Percentiles rank a stretch among this genome's conserved stretches.
These are phyloP conservation scores for Torulaspora quercuum DNA, from an alignment of 805 yeast genomes.

Conservation along the genomic window DNA sequence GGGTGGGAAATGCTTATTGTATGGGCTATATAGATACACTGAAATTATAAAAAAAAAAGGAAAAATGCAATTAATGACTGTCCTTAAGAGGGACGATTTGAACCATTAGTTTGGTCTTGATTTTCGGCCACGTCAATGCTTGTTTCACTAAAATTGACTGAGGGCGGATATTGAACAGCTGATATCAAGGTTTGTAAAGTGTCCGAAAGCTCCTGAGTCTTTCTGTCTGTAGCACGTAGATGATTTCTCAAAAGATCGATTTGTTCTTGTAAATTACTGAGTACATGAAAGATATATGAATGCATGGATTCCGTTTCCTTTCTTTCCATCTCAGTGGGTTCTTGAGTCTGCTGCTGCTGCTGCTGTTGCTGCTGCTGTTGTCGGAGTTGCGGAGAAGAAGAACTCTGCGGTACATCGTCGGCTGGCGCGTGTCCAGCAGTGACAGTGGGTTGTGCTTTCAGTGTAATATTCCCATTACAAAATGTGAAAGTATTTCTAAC, in stretches of 20 bases:
- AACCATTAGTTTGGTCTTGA: no score
- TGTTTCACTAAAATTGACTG: neutral
- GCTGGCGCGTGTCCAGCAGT: constrained; percentile 1
- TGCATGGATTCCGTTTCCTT: constrained; percentile 14
- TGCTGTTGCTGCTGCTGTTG: constrained; percentile 4
- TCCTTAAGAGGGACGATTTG: no score
- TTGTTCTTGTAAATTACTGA: constrained; percentile 20
- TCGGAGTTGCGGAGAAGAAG: constrained; percentile 3
- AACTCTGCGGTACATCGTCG: no score
- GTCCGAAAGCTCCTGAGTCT: constrained; percentile 10
- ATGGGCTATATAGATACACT: no score
- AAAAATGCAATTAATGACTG: no score
- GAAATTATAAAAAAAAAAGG: no score
- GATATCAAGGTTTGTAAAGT: constrained; percentile 8
- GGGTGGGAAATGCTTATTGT: no score
- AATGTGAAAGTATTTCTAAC: constrained; percentile 19
- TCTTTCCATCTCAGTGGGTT: constrained; percentile 9
- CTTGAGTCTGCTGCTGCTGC: constrained; percentile 3
- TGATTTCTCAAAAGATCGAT: constrained; percentile 15
- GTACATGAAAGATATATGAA: constrained; percentile 14
- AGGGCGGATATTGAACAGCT: constrained; percentile 4
- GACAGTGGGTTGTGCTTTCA: constrained; percentile 15
- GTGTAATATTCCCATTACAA: constrained; percentile 24
- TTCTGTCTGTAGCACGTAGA: constrained; percentile 11
- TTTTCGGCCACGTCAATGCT: neutral